These are phyloP conservation scores for Neurospora sp. DNA, from an alignment of 495 filamentous ascomycete species.

Conservation along the genomic window DNA sequence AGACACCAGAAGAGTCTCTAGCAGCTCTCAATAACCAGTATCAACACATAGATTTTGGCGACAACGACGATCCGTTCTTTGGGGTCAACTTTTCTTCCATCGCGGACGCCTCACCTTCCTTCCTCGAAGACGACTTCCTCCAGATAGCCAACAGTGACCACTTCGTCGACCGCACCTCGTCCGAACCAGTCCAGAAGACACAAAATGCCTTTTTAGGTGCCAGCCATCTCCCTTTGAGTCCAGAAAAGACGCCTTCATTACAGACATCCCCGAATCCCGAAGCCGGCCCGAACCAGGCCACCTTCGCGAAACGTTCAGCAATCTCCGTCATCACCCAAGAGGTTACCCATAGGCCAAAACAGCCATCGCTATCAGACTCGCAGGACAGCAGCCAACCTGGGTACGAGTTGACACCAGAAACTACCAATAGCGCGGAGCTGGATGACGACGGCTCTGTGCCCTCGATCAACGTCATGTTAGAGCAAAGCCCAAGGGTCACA, in stretches of 20 bases:
- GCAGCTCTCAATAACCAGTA: slow-evolving; percentile 30
- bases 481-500: slow-evolving; percentile 38
- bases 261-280: slow-evolving; percentile 18
- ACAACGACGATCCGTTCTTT: slow-evolving; percentile 33
- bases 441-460: slow-evolving; percentile 37
- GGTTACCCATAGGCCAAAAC: slow-evolving; percentile 12
- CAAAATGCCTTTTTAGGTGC: slow-evolving; percentile 7
- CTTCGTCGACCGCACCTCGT: slow-evolving; percentile 2
- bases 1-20: slow-evolving; percentile 34
- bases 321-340: slow-evolving; percentile 11
- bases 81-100: slow-evolving; percentile 27
- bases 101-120: slow-evolving; percentile 24
- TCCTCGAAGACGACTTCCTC: slow-evolving; percentile 20
- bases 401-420: slow-evolving; percentile 38
- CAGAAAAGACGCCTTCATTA: slow-evolving; percentile 26
- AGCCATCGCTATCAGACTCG: slow-evolving; percentile 21
- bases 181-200: slow-evolving; percentile 3
- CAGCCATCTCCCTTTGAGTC: slow-evolving; percentile 19
- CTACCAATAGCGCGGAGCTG: slow-evolving; percentile 35
- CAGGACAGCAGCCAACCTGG: slow-evolving; percentile 17
- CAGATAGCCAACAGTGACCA: slow-evolving; percentile 1
- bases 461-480: slow-evolving; percentile 24
- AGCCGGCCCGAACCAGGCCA: slow-evolving; percentile 6
- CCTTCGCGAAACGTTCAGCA: slow-evolving; percentile 7
- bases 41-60: slow-evolving; percentile 25